Base-by-base conservation (phyloP, 805 yeast species). In the Starmerella vitae region DNA sequence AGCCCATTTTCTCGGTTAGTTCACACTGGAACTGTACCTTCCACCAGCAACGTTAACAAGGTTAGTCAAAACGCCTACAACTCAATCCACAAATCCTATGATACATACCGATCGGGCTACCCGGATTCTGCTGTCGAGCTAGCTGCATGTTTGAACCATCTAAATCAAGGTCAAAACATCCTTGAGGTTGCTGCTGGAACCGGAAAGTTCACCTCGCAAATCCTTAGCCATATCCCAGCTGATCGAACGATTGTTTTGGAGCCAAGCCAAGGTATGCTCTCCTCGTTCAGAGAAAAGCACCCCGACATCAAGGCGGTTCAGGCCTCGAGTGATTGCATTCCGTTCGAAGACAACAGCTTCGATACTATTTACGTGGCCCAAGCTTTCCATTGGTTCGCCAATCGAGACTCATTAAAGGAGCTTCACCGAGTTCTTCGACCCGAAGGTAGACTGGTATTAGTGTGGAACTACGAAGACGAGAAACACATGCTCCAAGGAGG, bases 331-430 rank as follows among this genome's bases (percentile, higher is more conserved):
- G 69, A 69, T 47, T 45, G 57, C 1, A 49, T 72, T n/a, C 76
- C 78, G 1, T 44, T 66, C 1, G 59, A 55, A 2, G 71, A 65
- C 41, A 45, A 54, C 21, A 55, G 68, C 0, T 62, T 64, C 17
- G 79, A 74, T 53, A 65, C 68, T 0, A 57, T 75, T 1, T 58
- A 72, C 8, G 56, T 70, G 8, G 78, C 80, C 0, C 80, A 75
- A 48, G 81, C 72, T 0, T 75, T 70, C 52, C 81, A 75, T 46
- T 75, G 81, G 81, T 75, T 75, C 55, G 65, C 72, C n/a, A 74
- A 71, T 47, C 33, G 43, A 2, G 61, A 58, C 7, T 59, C 76
- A 0, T 49, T 75, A 25, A 54, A 58, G 38, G 81, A 75, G 51
- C 51, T 75, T 18, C 43, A 57, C 31, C 57, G 81, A 14, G 71